Conservation (phyloP, 2,329 filamentous ascomycete genomes). For the Botrytis porri region DNA sequence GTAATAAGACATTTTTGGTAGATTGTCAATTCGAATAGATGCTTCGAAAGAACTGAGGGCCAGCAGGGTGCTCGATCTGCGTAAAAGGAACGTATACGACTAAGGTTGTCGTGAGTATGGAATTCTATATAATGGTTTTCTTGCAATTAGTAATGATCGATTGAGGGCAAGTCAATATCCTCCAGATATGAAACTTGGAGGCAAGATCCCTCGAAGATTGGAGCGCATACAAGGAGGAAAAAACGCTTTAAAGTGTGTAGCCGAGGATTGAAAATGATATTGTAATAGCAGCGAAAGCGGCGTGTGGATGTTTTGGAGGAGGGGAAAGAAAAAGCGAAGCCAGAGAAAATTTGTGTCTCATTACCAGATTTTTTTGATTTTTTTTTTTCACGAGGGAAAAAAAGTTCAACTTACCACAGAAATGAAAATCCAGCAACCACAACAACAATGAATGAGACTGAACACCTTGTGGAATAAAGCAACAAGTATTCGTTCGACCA, state of each 20-base stretch:
- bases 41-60: conserved; percentile 37
- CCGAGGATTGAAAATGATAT: conserved; percentile 19
- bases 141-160: conserved; percentile 10
- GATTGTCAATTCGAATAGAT: conserved; percentile 29
- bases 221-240: conserved; percentile 4
- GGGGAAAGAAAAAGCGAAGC: conserved; percentile 14
- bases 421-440: neutral
- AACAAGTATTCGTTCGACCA: neutral
- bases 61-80: conserved; percentile 33
- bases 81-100: conserved; percentile 38
- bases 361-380: neutral
- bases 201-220: conserved; percentile 2
- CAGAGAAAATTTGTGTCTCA: conserved; percentile 19
- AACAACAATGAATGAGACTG: neutral
- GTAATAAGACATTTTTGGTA: conserved; percentile 61
- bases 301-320: neutral
- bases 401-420: conserved; percentile 18
- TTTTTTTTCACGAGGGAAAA: conserved; percentile 1
- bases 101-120: conserved; percentile 28
- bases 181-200: neutral
- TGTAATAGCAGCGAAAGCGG: conserved; percentile 19
- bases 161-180: neutral
- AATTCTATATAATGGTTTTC: conserved; percentile 16
- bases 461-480: neutral
- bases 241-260: conserved; percentile 1